phyloP scores from a whole-genome alignment of 176 grass and related monocot species.

The Aegilops sharonensis region DNA sequence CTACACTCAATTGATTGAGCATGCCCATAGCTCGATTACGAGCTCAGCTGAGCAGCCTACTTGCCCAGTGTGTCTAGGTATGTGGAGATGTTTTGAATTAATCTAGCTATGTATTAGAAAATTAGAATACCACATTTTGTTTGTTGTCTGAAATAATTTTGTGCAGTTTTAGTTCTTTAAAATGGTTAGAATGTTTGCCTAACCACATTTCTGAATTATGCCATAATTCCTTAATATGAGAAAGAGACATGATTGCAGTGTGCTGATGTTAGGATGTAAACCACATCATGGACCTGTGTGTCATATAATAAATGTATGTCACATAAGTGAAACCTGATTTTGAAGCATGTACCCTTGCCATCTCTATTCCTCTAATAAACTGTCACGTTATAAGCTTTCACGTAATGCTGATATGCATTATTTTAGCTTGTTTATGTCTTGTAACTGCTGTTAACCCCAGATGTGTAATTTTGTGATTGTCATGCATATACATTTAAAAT shows the following conservation, averaged over 20 bases:
- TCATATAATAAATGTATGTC: background rate
- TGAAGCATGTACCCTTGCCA: conserved; percentile 1
- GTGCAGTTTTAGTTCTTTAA: conserved; percentile 9
- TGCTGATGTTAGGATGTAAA: background rate
- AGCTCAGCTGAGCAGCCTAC: conserved; percentile 71
- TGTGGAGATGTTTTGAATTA: conserved; percentile 24
- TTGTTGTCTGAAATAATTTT: conserved; percentile 9
- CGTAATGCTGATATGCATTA: background rate
- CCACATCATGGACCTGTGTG: background rate
- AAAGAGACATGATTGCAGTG: background rate
- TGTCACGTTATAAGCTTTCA: background rate
- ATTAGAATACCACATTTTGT: background rate
- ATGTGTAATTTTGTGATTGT: background rate
- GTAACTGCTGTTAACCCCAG: background rate
- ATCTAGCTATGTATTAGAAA: background rate
- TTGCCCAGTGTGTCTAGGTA: conserved; percentile 78
- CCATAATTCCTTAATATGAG: background rate
- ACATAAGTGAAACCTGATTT: conserved; percentile 12
- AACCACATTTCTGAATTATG: background rate
- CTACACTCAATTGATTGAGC: conserved; percentile 79
- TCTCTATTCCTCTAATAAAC: conserved; percentile 12
- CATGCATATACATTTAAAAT: background rate
- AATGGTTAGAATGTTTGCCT: background rate
- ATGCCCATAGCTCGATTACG: conserved; percentile 48
- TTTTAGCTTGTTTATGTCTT: background rate